Conservation (phyloP, 805 yeast species). For the Candida namnaoensis region DNA sequence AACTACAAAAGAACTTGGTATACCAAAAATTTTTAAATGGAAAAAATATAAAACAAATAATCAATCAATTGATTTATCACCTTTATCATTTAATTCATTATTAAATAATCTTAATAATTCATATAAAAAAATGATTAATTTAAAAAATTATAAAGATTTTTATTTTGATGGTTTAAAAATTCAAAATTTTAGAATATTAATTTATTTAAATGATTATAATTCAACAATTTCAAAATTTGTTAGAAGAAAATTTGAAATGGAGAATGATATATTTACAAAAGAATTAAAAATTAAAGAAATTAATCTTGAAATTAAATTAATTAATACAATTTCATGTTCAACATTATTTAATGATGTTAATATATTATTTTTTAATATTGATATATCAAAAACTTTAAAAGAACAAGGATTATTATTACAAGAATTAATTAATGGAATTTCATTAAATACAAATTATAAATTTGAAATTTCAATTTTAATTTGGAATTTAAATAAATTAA, state of each 20-base stretch:
- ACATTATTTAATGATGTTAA: constrained; percentile 19
- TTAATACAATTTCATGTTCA: constrained; percentile 17
- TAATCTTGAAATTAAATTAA: constrained; percentile 13
- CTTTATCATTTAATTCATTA: constrained; percentile 14
- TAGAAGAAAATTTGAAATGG: constrained; percentile 21
- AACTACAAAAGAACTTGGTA: constrained; percentile 26
- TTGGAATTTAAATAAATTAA: constrained; percentile 28
- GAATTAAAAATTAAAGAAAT: constrained; percentile 1
- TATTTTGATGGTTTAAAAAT: too few species aligned
- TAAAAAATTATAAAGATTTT: constrained; percentile 12
- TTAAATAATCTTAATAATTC: constrained; percentile 9
- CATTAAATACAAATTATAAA: constrained; percentile 23
- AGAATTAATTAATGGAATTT: constrained; percentile 24
- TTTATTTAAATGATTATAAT: constrained; percentile 14
- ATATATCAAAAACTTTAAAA: constrained; percentile 23
- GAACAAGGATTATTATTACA: constrained; percentile 17
- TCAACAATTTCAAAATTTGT: constrained; percentile 24
- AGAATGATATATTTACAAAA: constrained; percentile 1
- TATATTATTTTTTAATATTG: constrained; percentile 28
- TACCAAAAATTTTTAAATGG: constrained; percentile 17
- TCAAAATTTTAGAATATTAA: constrained; percentile 15
- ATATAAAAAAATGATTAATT: constrained; percentile 11
- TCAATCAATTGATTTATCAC: constrained; percentile 14
- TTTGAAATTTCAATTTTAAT: constrained; percentile 25
- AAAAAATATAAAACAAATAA: constrained; percentile 7